Evolutionary conservation across 805 yeast genomes (phyloP), one percentile per base, ranked within the genome.

Genomic region (Sugiyamaella mastotermitis): DNA sequence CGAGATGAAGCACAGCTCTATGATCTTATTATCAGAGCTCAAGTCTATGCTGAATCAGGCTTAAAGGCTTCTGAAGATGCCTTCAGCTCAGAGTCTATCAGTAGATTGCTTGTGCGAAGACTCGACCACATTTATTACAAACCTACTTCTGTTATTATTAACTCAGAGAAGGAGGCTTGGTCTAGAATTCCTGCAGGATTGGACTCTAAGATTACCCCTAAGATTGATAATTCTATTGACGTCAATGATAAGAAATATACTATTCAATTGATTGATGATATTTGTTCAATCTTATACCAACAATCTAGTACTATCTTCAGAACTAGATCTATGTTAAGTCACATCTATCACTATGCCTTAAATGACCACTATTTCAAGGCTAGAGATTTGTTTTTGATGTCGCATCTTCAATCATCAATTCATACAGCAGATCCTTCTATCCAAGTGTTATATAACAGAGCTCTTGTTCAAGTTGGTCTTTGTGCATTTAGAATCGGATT

Each of bases 371-470:
- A 83, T 68, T 68, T 71, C 63, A 73, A 75, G 57, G 96, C 97
- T 30, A 80, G 94, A 60, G 94, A 85, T 50, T 76, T 90, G 76
- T 72, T 92, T 62, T 72, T 88, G 53, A 71, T 77, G 68, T 85
- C 96, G 15, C 92, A 87, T 60, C 66, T 87, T 54, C 94, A 85
- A 68, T 70, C 83, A 21, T 71, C 82, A 32, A 85, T 90, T 51
- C 85, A 84, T 61, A 74, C 79, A 35, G 81, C 94, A 23, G 97
- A 90, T 53, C 77, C 94, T 23, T 67, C 80, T 25, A 66, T 90
- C 50, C 98, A 92, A 72, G 87, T 92, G 40, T 72, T 86, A 52
- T 92, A 86, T 74, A 92, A 92, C 73, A 76, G 99, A 62, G 87
- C 95, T 13, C 74, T 92, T 47, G 97, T 86, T 46, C 98, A 92